Conservation (phyloP, 177 flowering plant species). For the Vitis hybrid region DNA sequence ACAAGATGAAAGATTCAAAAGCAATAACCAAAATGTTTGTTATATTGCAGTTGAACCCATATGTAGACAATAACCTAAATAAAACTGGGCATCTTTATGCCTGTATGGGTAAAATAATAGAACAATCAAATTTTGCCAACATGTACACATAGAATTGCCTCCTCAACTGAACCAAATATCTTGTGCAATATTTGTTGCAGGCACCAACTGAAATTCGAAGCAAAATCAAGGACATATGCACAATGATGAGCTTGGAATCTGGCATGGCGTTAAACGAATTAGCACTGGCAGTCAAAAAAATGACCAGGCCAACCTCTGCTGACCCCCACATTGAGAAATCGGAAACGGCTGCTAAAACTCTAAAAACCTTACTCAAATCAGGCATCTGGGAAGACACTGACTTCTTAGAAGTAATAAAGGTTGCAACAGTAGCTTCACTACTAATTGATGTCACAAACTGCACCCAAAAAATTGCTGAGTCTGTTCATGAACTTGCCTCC, state of each 20-base stretch:
- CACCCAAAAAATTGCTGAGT: slow-evolving; percentile 38
- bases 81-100: too few species aligned
- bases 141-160: too few species aligned
- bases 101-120: not conserved
- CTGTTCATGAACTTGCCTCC: slow-evolving; percentile 44
- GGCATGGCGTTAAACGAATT: slow-evolving; percentile 41
- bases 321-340: slow-evolving; percentile 23
- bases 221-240: slow-evolving; percentile 40
- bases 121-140: not conserved
- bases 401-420: slow-evolving; percentile 29
- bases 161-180: not conserved
- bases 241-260: slow-evolving; percentile 38
- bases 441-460: slow-evolving; percentile 40
- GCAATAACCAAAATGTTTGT: too few species aligned
- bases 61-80: too few species aligned
- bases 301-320: slow-evolving; percentile 26
- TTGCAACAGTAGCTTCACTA: slow-evolving; percentile 41
- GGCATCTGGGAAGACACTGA: slow-evolving; percentile 24
- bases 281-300: slow-evolving; percentile 27
- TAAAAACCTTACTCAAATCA: slow-evolving; percentile 30
- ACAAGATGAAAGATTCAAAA: too few species aligned
- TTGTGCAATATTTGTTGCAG: slow-evolving; percentile 17
- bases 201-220: slow-evolving; percentile 29
- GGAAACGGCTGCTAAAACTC: slow-evolving; percentile 28
- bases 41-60: too few species aligned